Base-by-base conservation (phyloP, 306 rosid species). In the Vicia sativa region DNA sequence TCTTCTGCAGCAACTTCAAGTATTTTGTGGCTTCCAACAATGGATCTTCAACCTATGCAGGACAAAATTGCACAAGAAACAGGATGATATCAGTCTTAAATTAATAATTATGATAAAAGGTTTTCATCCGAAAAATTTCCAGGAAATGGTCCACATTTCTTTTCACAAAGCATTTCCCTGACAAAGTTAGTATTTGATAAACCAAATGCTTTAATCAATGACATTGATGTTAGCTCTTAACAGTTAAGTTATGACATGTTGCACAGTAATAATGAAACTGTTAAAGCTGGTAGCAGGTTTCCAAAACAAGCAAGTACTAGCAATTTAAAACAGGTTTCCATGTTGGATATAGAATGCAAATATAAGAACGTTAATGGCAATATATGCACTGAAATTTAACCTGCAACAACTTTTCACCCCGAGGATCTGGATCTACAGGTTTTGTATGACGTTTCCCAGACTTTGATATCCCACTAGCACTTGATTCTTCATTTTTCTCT, bases 351-450 rank as follows among this genome's bases (percentile, higher is more conserved):
- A 6, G 54, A 52, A 39, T 68, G 34, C 28, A 34, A 44, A 61
- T 54, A 73, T 35, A 64, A 18, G 48, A 67, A 62, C 45, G 54
- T 31, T 52, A 43, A 52, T 18, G 41, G 72, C 21, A 55, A 48
- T 67, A 77, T 35, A 46, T 4, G 59, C 5, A 66, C 23, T 38
- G 34, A 38, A 77, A 61, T 70, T 37, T 64, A 77, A 95, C 99
- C 99, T 95, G 96, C 85, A 87, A 60, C 80, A 95, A 81, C 81
- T 87, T 95, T 77, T 91, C 92, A 37, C 97, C 99, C 39, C 82
- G 82, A 4, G 99, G 97, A 82, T 95, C 97, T 21, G 88, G 86
- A 79, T 95, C 99, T 15, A 87, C 96, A 66, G 95, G 91, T 74
- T 95, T 95, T 63, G 83, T 88, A 74, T 86, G 83, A 7, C 92